Evolutionary conservation across 2,329 filamentous ascomycete genomes (phyloP), one percentile per base, ranked within the genome.

Genomic region (Sporothrix dimorphospora): DNA sequence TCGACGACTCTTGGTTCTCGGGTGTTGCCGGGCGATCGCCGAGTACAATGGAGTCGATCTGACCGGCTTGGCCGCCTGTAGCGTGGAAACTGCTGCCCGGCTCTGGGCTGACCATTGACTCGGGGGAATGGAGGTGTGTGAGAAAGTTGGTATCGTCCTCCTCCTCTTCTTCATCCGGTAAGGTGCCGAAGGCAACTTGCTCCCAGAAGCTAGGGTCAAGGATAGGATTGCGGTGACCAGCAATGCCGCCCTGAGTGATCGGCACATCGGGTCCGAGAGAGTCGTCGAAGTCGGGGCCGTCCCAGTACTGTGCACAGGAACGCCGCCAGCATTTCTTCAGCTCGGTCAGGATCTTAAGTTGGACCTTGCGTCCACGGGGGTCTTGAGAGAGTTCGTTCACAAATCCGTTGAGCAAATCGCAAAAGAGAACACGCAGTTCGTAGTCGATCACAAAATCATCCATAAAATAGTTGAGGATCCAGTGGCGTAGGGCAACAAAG

Each of bases 311-410:
- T 0, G 92, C 90, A 79, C 94, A 98, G 24, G 96, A 93, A 69
- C 94, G 89, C 79, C 94, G 91, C 96, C 96, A 99, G 79, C 96
- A 98, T 79, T 97, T 97, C 81, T 99, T 99, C 74, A 99, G 84
- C 81, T 99, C 96, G 40, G 92, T 90, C 47, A 99, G 85, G 75
- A 98, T 97, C 81, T 98, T 98, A 73, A 97, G 77, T 68, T 87
- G 88, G 1, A 88, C 85, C 75, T 87, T 89, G 16, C 82, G 81
- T 27, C 80, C 82, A 47, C 79, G 78, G 1, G 79, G 76, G 21
- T 86, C 82, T 55, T 83, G 80, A 0, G 83, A 83, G 9, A 90
- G 78, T 73, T 90, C 88, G 19, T 85, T 83, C 4, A 88, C 85
- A 61, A 91, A 86, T 67, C 85, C 83, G 79, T 98, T 98, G 72